A percentile compares a stretch with the other conserved stretches of the same genome.
These are phyloP conservation scores for Trichosanthes cucumerina DNA, from an alignment of 306 rosid genomes.

Conservation along the genomic window DNA sequence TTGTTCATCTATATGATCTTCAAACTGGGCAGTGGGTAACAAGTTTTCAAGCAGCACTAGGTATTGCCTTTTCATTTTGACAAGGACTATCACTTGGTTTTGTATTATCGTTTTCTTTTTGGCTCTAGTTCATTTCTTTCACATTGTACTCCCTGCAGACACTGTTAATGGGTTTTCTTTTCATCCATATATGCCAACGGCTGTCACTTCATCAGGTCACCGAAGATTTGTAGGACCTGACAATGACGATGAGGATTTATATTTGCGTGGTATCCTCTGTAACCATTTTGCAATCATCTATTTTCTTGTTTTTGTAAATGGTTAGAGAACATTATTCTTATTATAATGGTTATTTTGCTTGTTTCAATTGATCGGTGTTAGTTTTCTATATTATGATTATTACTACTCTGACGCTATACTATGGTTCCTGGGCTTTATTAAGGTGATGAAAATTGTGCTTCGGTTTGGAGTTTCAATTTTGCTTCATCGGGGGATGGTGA, in stretches of 20 bases:
- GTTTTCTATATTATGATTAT: too few species aligned
- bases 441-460: conserved; percentile 76
- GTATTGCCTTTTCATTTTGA: conserved; percentile 28
- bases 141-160: conserved; percentile 35
- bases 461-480: conserved; percentile 71
- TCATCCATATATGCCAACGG: conserved; percentile 84
- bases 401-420: background rate
- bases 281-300: conserved; percentile 6
- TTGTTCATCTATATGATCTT: conserved; percentile 80
- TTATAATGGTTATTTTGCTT: background rate
- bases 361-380: background rate
- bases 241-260: conserved; percentile 35
- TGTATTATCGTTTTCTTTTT: background rate
- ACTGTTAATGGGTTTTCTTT: conserved; percentile 79
- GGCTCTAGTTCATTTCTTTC: conserved; percentile 12
- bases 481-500: conserved; percentile 33
- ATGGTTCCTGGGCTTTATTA: conserved; percentile 16
- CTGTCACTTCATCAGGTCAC: conserved; percentile 81
- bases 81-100: background rate
- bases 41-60: conserved; percentile 75
- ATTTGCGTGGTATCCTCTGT: conserved; percentile 51
- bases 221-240: conserved; percentile 73
- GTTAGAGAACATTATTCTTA: background rate
- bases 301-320: background rate
- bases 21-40: conserved; percentile 94